Percentiles rank a stretch among this genome's conserved stretches.
These are phyloP conservation scores for Fragilaria crotonensis DNA, from an alignment of 108 stramenopile species.

Conservation along the genomic window DNA sequence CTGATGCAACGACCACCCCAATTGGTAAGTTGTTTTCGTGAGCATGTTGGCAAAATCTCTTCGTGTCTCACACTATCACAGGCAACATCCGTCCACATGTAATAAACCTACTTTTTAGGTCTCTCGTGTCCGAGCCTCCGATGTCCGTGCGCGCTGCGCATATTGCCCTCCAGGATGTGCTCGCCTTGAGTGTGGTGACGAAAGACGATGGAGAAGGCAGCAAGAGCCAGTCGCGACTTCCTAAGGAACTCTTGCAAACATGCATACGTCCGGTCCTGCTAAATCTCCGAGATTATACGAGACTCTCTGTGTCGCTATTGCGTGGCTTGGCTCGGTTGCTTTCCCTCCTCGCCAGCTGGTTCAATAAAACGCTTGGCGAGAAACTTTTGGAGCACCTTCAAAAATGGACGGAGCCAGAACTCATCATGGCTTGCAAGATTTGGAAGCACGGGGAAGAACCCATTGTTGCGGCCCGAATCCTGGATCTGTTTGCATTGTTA, in stretches of 20 bases:
- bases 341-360: conserved; percentile 72
- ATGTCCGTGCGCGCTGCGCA: conserved; percentile 53
- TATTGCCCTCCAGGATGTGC: conserved; percentile 57
- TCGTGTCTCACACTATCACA: conserved; percentile 1
- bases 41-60: not conserved
- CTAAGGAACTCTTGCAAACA: conserved; percentile 79
- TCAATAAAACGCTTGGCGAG: conserved; percentile 79
- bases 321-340: conserved; percentile 64
- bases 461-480: conserved; percentile 64
- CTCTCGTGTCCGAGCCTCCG: conserved; percentile 55
- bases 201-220: conserved; percentile 20
- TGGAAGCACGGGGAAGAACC: conserved; percentile 75
- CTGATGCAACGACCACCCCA: conserved; percentile 45
- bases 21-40: conserved; percentile 34
- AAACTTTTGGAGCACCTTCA: conserved; percentile 79
- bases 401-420: conserved; percentile 66
- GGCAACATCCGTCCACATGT: conserved; percentile 81
- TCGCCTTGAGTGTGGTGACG: conserved; percentile 37
- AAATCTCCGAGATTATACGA: conserved; percentile 71
- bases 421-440: conserved; percentile 41
- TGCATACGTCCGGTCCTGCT: conserved; percentile 77
- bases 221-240: conserved; percentile 43
- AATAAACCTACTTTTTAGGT: conserved; percentile 74
- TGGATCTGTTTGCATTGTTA: conserved; percentile 61
- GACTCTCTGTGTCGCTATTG: conserved; percentile 56